These are phyloP conservation scores for Cryomyces minteri DNA, from an alignment of 495 filamentous ascomycete genomes.

Conservation along the genomic window DNA sequence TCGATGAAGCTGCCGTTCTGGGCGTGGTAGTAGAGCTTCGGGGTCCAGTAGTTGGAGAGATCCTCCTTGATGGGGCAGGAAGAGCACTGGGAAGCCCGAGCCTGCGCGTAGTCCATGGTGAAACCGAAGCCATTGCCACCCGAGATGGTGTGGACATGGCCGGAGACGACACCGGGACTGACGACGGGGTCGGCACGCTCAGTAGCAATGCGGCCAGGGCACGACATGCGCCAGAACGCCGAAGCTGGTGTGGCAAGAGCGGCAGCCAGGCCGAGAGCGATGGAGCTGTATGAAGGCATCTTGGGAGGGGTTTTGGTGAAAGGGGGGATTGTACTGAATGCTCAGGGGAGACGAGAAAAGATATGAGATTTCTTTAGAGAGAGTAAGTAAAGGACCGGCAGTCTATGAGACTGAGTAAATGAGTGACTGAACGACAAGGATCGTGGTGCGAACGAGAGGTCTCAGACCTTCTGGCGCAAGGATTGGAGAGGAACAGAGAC, in stretches of 20 bases:
- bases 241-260: slow-evolving; percentile 12
- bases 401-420: background rate
- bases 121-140: slow-evolving; percentile 59
- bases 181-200: slow-evolving; percentile 59
- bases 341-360: background rate
- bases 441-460: background rate
- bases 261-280: slow-evolving; percentile 10
- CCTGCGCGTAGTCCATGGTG: slow-evolving; percentile 35
- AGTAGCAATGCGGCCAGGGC: slow-evolving; percentile 25
- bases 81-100: slow-evolving; percentile 43
- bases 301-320: background rate
- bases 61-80: slow-evolving; percentile 47
- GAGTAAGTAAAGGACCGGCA: background rate
- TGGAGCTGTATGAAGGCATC: background rate
- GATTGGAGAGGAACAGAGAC: background rate
- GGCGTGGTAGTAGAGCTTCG: slow-evolving; percentile 45
- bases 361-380: background rate
- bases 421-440: background rate
- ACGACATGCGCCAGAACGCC: slow-evolving; percentile 20
- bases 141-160: slow-evolving; percentile 57
- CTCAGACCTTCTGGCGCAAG: background rate
- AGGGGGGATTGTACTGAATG: background rate
- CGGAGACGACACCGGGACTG: slow-evolving; percentile 32
- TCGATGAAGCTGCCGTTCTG: slow-evolving; percentile 45
- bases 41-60: slow-evolving; percentile 64